Evolutionary conservation across 257 asterid species (phyloP).

Genomic region (Gentiana dahurica): DNA sequence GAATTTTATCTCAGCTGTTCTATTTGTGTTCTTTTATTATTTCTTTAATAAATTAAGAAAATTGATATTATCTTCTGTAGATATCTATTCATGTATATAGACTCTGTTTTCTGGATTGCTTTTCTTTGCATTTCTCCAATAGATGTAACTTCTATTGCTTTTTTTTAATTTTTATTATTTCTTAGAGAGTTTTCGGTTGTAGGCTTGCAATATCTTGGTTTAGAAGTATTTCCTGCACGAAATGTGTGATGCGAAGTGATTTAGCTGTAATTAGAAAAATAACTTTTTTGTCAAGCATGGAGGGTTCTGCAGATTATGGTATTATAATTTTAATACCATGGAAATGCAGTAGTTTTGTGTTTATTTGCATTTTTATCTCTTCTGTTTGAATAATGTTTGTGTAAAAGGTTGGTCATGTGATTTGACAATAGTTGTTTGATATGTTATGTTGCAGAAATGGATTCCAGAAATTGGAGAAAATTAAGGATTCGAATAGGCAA

Average conservation of each 20-base stretch:
- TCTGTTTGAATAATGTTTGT: not conserved
- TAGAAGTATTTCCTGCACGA: no score
- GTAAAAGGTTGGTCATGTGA: not conserved
- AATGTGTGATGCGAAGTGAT: not conserved
- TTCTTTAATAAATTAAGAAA: no score
- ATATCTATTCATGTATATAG: no score
- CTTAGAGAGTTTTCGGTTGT: no score
- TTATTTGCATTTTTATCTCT: not conserved
- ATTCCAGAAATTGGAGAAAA: slow-evolving; percentile 91
- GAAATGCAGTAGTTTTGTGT: not conserved
- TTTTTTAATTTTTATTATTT: no score
- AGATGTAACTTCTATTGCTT: no score
- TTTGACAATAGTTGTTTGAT: not conserved
- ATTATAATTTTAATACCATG: not conserved
- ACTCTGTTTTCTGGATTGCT: no score
- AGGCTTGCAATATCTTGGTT: no score
- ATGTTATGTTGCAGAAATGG: slow-evolving; percentile 57
- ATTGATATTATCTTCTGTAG: no score
- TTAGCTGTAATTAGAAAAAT: not conserved
- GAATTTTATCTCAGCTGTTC: not conserved
- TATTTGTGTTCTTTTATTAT: not conserved
- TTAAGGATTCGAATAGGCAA: slow-evolving; percentile 83
- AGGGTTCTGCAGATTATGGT: not conserved
- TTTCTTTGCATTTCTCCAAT: no score
- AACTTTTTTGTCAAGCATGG: not conserved